A percentile compares a stretch with the other conserved stretches of the same genome.
phyloP scores from a whole-genome alignment of 1,284 basidiomycete genomes.

The Cryptococcus floricola region DNA sequence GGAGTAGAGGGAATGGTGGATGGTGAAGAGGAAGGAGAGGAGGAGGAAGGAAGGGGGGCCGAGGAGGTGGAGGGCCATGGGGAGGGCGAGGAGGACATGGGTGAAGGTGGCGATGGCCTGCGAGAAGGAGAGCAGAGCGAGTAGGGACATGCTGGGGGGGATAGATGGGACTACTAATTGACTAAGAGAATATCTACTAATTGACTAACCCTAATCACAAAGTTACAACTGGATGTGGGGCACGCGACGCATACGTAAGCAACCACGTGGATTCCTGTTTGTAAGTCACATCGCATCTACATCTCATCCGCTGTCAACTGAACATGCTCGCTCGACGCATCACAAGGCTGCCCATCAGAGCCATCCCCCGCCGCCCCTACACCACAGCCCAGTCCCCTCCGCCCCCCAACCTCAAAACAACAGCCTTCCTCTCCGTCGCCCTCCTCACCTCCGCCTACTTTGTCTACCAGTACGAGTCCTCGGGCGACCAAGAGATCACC shows the following conservation, averaged over 20 bases:
- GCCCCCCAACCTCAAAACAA: conserved; percentile 13
- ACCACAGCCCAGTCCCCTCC: conserved; percentile 4
- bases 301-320: too few relatives aligned
- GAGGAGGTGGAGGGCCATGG: conserved; percentile 44
- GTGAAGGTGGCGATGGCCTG: conserved; percentile 44
- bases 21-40: conserved; percentile 46
- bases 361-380: conserved; percentile 2
- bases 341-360: neutral
- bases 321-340: neutral
- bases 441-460: conserved; percentile 27
- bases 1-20: conserved; percentile 45
- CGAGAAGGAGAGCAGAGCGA: conserved; percentile 27
- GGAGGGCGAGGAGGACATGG: conserved; percentile 44
- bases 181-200: too few relatives aligned
- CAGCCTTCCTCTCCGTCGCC: conserved; percentile 21
- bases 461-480: conserved; percentile 32
- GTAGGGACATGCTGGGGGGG: too few relatives aligned
- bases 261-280: too few relatives aligned
- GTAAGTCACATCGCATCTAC: neutral
- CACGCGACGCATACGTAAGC: too few relatives aligned
- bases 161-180: too few relatives aligned
- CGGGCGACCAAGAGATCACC: neutral
- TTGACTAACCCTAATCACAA: too few relatives aligned
- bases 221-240: too few relatives aligned
- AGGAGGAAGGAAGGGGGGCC: conserved; percentile 50